Evolutionary conservation across 2,329 filamentous ascomycete species (phyloP).

Genomic region (Lecanicillium sp.): DNA sequence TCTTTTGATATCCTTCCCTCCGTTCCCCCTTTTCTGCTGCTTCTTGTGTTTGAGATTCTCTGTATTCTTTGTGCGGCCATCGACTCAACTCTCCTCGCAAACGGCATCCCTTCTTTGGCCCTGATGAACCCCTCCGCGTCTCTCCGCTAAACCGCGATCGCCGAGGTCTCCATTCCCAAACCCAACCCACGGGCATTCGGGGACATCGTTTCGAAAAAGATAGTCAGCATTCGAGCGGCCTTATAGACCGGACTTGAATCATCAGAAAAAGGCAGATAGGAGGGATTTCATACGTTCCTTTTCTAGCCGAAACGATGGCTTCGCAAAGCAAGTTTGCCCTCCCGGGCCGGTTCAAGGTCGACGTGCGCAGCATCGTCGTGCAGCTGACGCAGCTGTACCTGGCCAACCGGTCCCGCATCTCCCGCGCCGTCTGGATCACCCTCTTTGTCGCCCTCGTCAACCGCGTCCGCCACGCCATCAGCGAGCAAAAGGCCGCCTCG

Average conservation of each 20-base stretch:
- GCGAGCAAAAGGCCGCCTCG: constrained; percentile 84
- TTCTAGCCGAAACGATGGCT: constrained; percentile 2
- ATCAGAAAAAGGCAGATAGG: too few species aligned
- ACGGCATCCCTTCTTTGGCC: neutral
- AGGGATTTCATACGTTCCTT: too few species aligned
- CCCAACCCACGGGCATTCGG: too few species aligned
- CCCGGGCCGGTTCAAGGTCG: constrained; percentile 46
- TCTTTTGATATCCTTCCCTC: constrained; percentile 3
- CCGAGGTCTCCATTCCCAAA: neutral
- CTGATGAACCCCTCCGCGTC: neutral
- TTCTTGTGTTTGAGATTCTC: neutral
- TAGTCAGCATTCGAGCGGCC: too few species aligned
- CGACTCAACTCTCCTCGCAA: too few species aligned
- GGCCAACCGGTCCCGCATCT: constrained; percentile 72
- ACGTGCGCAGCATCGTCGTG: constrained; percentile 56
- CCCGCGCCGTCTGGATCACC: constrained; percentile 74
- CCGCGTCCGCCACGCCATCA: constrained; percentile 83
- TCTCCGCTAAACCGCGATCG: neutral
- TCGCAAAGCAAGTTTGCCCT: constrained; percentile 8
- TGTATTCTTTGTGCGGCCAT: neutral
- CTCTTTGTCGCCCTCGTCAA: constrained; percentile 75
- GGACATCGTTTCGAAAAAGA: too few species aligned
- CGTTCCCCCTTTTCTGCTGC: neutral
- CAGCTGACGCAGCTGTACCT: constrained; percentile 68
- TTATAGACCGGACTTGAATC: too few species aligned